Evolutionary conservation across 2,329 filamentous ascomycete species (phyloP), one percentile per base, ranked within the genome.

Genomic region (Hypocrella siamensis): DNA sequence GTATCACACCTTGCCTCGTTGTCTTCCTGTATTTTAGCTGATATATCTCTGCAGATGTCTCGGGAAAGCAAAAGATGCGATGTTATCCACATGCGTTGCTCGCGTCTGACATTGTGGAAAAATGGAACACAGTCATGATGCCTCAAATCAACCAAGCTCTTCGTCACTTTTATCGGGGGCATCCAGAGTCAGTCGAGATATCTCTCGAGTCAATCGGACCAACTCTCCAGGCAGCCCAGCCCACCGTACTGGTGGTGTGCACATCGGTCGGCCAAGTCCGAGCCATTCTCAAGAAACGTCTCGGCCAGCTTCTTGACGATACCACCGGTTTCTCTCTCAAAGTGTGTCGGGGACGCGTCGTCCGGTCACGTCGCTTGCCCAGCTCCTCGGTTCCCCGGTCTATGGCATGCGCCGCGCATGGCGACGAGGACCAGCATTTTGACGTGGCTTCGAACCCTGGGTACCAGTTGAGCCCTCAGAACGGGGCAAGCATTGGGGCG

Each of bases 401-500:
- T 2, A 53, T 52, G 52, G 53, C 48, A 1, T 35, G 41, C 17
- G 14, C 27, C n/a, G 40, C 47, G 1, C 49, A 44, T 6, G 54
- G 58, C 9, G 47, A 56, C 33, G 42, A 47, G 8, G 61, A 65
- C 5, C 60, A 62, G 4, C 42, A 42, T 2, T 48, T 50, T 6
- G 55, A 61, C 4, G 31, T 53, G 0, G 63, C 69, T 0, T 65
- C 64, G 21, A 93, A 92, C 45, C 74, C 75, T 1, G 75, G 74
- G 36, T 88, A 83, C 47, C 86, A 96, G 51, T 64, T 76, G 43
- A 68, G 70, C 16, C 88, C 88, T 1, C 56, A 72, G 0, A 93
- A 86, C 42, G 88, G 88, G 1, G 88, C 88, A 6, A 93, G 85
- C 27, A 94, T 96, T 36, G 88, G 88, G 6, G 86, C 86, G 1